phyloP scores from a whole-genome alignment of 1,284 basidiomycete genomes.

The Irpex lacteus region DNA sequence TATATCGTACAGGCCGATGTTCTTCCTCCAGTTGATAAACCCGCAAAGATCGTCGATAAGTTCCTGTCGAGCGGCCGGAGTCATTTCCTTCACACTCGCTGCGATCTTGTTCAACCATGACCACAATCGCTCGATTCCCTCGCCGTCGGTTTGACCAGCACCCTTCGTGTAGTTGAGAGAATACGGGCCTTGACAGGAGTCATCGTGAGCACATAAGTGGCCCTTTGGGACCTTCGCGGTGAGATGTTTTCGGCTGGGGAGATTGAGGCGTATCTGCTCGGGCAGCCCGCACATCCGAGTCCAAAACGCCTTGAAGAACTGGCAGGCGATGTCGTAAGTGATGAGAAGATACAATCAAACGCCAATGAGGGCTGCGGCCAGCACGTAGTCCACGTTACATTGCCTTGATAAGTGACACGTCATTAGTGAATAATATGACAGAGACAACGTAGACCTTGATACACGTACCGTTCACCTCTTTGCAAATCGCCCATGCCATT shows the following conservation, averaged over 20 bases:
- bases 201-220: constrained; percentile 10
- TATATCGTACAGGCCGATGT: constrained; percentile 8
- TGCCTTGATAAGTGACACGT: constrained; percentile 28
- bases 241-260: constrained; percentile 1
- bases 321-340: constrained; percentile 36
- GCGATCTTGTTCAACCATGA: constrained; percentile 19
- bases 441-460: too few relatives aligned
- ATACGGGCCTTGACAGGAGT: too few relatives aligned
- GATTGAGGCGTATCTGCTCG: neutral
- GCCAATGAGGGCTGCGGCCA: constrained; percentile 21
- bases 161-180: too few relatives aligned
- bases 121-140: constrained; percentile 28
- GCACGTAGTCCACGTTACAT: constrained; percentile 37
- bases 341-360: constrained; percentile 19
- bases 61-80: constrained; percentile 23
- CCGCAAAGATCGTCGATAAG: constrained; percentile 28
- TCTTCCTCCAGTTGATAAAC: constrained; percentile 29
- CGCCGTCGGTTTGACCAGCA: constrained; percentile 27
- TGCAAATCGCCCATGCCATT: constrained; percentile 35
- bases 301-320: constrained; percentile 26
- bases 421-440: too few relatives aligned
- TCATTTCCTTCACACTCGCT: constrained; percentile 26
- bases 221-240: constrained; percentile 18
- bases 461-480: constrained; percentile 31
- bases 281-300: constrained; percentile 13